phyloP scores from a whole-genome alignment of 176 grass and related monocot genomes.

The Triticum turgidum region DNA sequence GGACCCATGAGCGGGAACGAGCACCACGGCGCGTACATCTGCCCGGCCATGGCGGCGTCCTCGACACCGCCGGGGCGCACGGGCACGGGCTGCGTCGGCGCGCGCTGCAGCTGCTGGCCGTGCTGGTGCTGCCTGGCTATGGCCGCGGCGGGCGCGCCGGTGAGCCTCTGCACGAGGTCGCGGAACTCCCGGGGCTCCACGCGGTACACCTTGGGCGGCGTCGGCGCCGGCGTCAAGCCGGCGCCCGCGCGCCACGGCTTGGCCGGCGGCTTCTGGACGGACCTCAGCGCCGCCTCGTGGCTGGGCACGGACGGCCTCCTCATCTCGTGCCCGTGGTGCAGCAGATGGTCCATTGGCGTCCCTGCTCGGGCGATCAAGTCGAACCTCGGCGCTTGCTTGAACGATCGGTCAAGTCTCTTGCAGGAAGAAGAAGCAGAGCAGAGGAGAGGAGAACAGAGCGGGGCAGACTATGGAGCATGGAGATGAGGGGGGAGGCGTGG shows the following conservation, averaged over 20 bases:
- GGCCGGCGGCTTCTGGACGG: conserved; percentile 38
- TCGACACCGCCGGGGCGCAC: not conserved
- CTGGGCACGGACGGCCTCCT: not conserved
- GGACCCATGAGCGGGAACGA: conserved; percentile 23
- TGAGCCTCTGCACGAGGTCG: conserved; percentile 65
- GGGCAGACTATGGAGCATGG: not conserved
- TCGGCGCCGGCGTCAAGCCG: not conserved
- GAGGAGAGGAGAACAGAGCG: too few species aligned
- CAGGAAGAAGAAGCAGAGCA: not conserved
- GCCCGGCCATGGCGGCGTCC: not conserved
- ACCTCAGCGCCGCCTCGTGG: conserved; percentile 23
- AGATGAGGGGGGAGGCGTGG: not conserved
- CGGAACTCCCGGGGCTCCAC: conserved; percentile 53
- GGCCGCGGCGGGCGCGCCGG: conserved; percentile 26
- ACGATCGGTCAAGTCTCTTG: not conserved
- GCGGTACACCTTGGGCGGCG: conserved; percentile 61
- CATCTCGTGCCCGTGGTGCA: not conserved
- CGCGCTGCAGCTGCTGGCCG: not conserved
- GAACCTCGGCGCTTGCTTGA: too few species aligned
- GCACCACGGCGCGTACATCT: conserved; percentile 32
- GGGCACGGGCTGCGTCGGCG: not conserved
- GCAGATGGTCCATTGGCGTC: not conserved
- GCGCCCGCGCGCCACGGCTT: conserved; percentile 20
- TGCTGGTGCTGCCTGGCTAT: not conserved
- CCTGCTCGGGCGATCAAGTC: not conserved